Base-by-base conservation (phyloP, 495 filamentous ascomycete species). In the Apiosordaria backusii region DNA sequence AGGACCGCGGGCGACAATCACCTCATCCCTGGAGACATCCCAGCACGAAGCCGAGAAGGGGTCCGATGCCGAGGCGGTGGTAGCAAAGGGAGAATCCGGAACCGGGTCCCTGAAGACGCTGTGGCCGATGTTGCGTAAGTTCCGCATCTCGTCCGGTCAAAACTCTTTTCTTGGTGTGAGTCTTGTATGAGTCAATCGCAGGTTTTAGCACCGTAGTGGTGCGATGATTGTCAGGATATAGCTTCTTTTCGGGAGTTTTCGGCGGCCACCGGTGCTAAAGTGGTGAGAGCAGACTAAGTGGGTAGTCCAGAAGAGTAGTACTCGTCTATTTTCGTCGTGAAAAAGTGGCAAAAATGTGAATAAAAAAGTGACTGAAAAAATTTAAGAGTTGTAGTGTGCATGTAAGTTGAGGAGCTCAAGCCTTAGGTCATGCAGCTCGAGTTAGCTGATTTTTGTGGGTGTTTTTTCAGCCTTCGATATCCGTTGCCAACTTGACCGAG, bases 1-100 rank as follows among this genome's bases (percentile, higher is more conserved):
- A 68, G 91, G 92, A 22, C 92, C 92, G 78, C 89, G 87, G 64
- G 90, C 86, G 76, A 88, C 90, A 64, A 96, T 79, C 35, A 92
- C 70, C 63, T 87, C 86, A 72, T 92, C 89, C 62, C 83, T 85
- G 50, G 86, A 80, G 57, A 84, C 84, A 76, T 94, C 91, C 92
- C 92, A 96, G 70, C 90, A 86, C 40, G 86, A 80, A 7, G 92
- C 87, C 63, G 89, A 89, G 67, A 93, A 79, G 66, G 64, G 40
- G 10, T 19, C 16, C 18, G 79, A 75, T 61, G 79, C 7, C 29
- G 64, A 55, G 40, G 73, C 65, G 45, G 65, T 7, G 21, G 64
- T 16, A 29, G 64, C 45, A 50, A 70, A 67, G 54, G 66, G 19
- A n/a, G 65, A 26, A 50, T 64, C 74, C 77, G 82, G 74, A 25